These are phyloP conservation scores for Calonectria pseudoreteaudii DNA, from an alignment of 2,329 filamentous ascomycete species.

Conservation along the genomic window DNA sequence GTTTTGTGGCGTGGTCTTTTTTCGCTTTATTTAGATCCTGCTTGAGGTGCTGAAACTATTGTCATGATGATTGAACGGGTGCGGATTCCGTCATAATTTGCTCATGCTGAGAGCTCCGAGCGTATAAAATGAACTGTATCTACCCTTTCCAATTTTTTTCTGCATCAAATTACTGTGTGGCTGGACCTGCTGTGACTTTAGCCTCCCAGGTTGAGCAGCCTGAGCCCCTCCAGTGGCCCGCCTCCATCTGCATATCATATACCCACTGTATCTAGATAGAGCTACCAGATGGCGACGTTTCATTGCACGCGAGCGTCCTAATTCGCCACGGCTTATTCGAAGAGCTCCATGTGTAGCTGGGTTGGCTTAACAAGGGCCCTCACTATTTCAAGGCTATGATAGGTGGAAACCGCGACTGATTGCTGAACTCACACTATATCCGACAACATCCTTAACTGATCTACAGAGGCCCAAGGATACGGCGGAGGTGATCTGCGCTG, in stretches of 20 bases:
- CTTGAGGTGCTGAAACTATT: background rate
- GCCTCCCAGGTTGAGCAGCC: background rate
- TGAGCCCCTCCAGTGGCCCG: background rate
- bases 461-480: background rate
- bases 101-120: background rate
- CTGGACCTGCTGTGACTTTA: background rate
- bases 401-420: background rate
- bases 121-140: background rate
- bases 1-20: background rate
- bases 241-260: background rate
- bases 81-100: background rate
- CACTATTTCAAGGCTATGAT: background rate
- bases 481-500: conserved; percentile 4
- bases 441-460: background rate
- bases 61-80: no score
- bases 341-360: background rate
- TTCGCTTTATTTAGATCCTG: no score
- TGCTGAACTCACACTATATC: background rate
- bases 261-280: background rate
- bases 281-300: background rate
- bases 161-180: background rate
- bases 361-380: background rate
- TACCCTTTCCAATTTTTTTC: background rate
- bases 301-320: background rate
- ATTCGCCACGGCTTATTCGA: background rate